These are phyloP conservation scores for Clathrospora elynae DNA, from an alignment of 2,329 filamentous ascomycete genomes.

Conservation along the genomic window DNA sequence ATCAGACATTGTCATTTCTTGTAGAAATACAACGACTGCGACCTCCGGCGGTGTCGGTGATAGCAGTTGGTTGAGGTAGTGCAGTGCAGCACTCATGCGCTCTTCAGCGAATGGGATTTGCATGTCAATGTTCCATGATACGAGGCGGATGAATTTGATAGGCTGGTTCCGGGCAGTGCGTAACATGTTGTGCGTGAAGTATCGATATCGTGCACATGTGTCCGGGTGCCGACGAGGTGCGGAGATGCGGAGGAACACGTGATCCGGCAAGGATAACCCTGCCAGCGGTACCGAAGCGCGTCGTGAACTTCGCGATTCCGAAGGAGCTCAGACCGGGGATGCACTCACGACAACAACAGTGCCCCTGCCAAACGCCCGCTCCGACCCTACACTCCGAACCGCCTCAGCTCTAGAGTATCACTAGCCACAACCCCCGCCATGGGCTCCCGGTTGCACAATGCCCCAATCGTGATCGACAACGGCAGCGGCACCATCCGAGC, in stretches of 20 bases:
- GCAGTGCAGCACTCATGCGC: slow-evolving; percentile 51
- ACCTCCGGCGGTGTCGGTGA: slow-evolving; percentile 18
- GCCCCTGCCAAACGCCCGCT: not conserved
- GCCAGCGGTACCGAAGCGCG: slow-evolving; percentile 33
- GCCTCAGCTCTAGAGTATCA: no score
- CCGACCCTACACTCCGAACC: not conserved
- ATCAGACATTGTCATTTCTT: slow-evolving; percentile 58
- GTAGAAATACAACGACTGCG: slow-evolving; percentile 56
- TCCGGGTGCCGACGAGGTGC: not conserved
- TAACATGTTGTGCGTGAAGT: no score
- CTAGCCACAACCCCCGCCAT: slow-evolving; percentile 48
- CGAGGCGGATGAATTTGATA: slow-evolving; percentile 33
- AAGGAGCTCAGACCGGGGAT: slow-evolving; percentile 30
- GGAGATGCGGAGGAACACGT: slow-evolving; percentile 28
- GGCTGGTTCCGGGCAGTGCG: slow-evolving; percentile 5
- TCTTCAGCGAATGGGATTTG: slow-evolving; percentile 45
- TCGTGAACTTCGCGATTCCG: slow-evolving; percentile 39
- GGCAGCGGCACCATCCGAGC: slow-evolving; percentile 97
- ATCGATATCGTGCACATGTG: no score
- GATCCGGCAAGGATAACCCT: slow-evolving; percentile 32
- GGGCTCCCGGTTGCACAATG: slow-evolving; percentile 85
- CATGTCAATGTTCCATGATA: slow-evolving; percentile 59
- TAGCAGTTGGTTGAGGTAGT: slow-evolving; percentile 46
- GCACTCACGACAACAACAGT: slow-evolving; percentile 23
- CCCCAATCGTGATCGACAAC: slow-evolving; percentile 98